Percentiles rank a stretch among this genome's conserved stretches.
Conservation (phyloP, 2,329 filamentous ascomycete genomes). For the Pseudogymnoascus sp. region DNA sequence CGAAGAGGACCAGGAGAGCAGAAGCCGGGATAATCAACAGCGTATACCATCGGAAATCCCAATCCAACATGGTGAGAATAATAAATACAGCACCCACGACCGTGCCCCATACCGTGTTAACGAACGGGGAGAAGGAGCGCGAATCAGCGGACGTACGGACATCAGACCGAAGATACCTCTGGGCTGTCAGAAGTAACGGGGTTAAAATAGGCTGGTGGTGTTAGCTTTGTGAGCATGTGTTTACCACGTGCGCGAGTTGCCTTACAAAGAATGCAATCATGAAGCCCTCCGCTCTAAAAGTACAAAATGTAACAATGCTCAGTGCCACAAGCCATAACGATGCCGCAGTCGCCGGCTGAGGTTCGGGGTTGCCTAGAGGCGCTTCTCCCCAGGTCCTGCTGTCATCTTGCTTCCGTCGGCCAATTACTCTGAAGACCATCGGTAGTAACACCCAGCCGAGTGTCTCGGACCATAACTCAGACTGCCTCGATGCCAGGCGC, state of each 20-base stretch:
- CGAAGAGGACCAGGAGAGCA: slow-evolving; percentile 27
- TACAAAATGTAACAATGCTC: slow-evolving; percentile 16
- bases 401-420: neutral
- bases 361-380: neutral
- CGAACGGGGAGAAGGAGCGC: slow-evolving; percentile 15
- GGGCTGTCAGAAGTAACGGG: slow-evolving; percentile 25
- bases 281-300: slow-evolving; percentile 20
- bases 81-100: slow-evolving; percentile 20
- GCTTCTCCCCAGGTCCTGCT: neutral
- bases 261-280: slow-evolving; percentile 10
- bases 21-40: slow-evolving; percentile 25
- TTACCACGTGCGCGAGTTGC: no score
- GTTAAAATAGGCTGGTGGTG: slow-evolving; percentile 25
- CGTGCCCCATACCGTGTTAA: slow-evolving; percentile 20
- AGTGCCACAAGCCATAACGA: slow-evolving; percentile 16
- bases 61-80: slow-evolving; percentile 24
- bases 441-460: slow-evolving; percentile 29
- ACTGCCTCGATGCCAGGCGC: slow-evolving; percentile 14
- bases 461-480: slow-evolving; percentile 28
- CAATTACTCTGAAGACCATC: slow-evolving; percentile 15
- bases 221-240: slow-evolving; percentile 2
- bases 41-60: slow-evolving; percentile 19
- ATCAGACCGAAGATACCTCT: slow-evolving; percentile 18
- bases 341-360: neutral
- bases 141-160: slow-evolving; percentile 4